Evolutionary conservation across 768 basidiomycete genomes (phyloP).

Genomic region (Inosperma sp.): DNA sequence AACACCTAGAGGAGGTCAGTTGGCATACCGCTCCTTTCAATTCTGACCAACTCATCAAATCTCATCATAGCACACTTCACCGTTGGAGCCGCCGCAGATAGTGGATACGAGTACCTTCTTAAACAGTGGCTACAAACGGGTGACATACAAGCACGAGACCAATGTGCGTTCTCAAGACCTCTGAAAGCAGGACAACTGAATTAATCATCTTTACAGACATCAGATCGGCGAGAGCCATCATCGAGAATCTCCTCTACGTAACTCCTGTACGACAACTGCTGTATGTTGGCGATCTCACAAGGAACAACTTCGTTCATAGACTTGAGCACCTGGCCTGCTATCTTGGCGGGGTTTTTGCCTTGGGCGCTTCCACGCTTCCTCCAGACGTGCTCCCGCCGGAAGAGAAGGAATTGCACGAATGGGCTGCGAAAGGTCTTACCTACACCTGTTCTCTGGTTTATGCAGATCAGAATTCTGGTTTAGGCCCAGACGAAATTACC

Average conservation of each 20-base stretch:
- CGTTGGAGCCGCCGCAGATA: conserved; percentile 56
- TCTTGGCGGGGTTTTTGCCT: conserved; percentile 59
- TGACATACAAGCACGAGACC: conserved; percentile 42
- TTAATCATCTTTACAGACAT: conserved; percentile 35
- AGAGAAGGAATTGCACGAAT: conserved; percentile 48
- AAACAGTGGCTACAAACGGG: conserved; percentile 58
- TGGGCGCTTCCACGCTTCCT: conserved; percentile 51
- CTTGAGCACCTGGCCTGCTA: conserved; percentile 71
- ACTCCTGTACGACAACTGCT: conserved; percentile 54
- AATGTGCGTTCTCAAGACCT: conserved; percentile 42
- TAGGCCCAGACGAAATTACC: conserved; percentile 55
- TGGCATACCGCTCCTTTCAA: not conserved
- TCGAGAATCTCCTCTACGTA: conserved; percentile 53
- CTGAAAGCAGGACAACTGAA: not conserved
- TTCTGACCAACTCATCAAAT: not conserved
- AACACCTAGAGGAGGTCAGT: not conserved
- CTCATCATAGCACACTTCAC: conserved; percentile 37
- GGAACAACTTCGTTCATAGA: conserved; percentile 34
- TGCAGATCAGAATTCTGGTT: conserved; percentile 58
- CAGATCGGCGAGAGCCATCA: conserved; percentile 47
- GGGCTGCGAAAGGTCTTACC: conserved; percentile 69
- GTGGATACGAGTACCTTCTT: conserved; percentile 64
- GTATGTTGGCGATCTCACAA: conserved; percentile 52
- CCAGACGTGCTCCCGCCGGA: conserved; percentile 25
- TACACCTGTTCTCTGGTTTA: conserved; percentile 66